phyloP scores from a whole-genome alignment of 1,284 basidiomycete genomes.

The Trametes versicolor region DNA sequence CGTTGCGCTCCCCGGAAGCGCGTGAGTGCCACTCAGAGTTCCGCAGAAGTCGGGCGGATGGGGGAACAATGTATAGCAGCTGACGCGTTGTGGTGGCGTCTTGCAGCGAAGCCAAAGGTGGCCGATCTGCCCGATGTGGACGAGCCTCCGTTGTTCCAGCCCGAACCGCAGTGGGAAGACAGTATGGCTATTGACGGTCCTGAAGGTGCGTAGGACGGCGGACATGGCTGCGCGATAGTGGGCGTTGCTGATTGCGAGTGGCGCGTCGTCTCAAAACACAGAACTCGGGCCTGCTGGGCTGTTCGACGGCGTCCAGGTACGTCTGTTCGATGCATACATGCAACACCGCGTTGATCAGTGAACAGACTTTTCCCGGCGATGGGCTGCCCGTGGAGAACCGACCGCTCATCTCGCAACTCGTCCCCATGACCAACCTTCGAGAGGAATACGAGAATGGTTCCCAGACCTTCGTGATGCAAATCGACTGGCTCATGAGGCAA shows the following conservation, averaged over 20 bases:
- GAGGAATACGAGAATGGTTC: slow-evolving; percentile 74
- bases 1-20: slow-evolving; percentile 35
- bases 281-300: slow-evolving; percentile 30
- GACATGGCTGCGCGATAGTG: background rate
- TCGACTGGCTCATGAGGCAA: slow-evolving; percentile 64
- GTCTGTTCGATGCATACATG: background rate
- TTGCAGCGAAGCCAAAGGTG: slow-evolving; percentile 32
- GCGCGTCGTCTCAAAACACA: background rate
- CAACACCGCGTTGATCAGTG: background rate
- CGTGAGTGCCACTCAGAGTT: slow-evolving; percentile 30
- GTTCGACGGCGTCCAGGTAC: slow-evolving; percentile 35
- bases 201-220: slow-evolving; percentile 25
- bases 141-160: slow-evolving; percentile 6
- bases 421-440: slow-evolving; percentile 60
- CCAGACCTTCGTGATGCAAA: slow-evolving; percentile 68
- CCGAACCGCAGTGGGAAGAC: slow-evolving; percentile 9
- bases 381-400: slow-evolving; percentile 46
- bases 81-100: slow-evolving; percentile 16
- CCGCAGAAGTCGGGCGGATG: slow-evolving; percentile 6
- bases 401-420: slow-evolving; percentile 61
- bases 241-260: slow-evolving; percentile 5
- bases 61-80: slow-evolving; percentile 10
- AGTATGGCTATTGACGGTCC: slow-evolving; percentile 21
- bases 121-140: slow-evolving; percentile 35
- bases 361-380: slow-evolving; percentile 28